Percentiles rank a stretch among this genome's conserved stretches.
phyloP scores from a whole-genome alignment of 441 rosid genomes.

The Arabidopsis hybrid region DNA sequence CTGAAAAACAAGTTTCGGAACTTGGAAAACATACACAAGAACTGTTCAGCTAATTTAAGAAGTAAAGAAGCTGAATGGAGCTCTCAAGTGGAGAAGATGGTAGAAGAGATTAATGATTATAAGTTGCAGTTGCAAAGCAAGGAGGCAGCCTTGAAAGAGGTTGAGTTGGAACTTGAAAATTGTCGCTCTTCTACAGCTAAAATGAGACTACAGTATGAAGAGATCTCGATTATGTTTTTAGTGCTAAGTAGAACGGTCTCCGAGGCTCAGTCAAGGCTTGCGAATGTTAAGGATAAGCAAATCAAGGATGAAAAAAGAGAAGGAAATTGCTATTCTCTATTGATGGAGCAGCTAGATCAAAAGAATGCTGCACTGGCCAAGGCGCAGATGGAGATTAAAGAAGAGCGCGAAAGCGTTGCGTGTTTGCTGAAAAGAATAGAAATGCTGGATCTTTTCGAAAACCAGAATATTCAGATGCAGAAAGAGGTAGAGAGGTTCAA shows the following conservation, averaged over 20 bases:
- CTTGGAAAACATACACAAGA: conserved; percentile 72
- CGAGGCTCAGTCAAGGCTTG: conserved; percentile 63
- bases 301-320: conserved; percentile 50
- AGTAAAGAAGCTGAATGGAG: conserved; percentile 88
- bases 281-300: conserved; percentile 51
- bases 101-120: conserved; percentile 51
- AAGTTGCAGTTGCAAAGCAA: conserved; percentile 57
- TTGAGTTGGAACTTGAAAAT: conserved; percentile 62
- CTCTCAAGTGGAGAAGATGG: conserved; percentile 58
- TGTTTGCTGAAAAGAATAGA: conserved; percentile 54
- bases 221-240: conserved; percentile 65
- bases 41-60: conserved; percentile 63
- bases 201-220: conserved; percentile 75
- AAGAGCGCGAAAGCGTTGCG: conserved; percentile 55
- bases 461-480: conserved; percentile 49
- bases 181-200: conserved; percentile 55
- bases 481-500: conserved; percentile 65
- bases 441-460: conserved; percentile 49
- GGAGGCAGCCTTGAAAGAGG: conserved; percentile 51
- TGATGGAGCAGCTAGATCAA: conserved; percentile 66
- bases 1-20: conserved; percentile 68
- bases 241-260: conserved; percentile 64
- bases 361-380: conserved; percentile 59
- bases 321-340: conserved; percentile 51
- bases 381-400: conserved; percentile 52